These are phyloP conservation scores for Lentinula guzmanii DNA, from an alignment of 768 basidiomycete genomes.

Conservation along the genomic window DNA sequence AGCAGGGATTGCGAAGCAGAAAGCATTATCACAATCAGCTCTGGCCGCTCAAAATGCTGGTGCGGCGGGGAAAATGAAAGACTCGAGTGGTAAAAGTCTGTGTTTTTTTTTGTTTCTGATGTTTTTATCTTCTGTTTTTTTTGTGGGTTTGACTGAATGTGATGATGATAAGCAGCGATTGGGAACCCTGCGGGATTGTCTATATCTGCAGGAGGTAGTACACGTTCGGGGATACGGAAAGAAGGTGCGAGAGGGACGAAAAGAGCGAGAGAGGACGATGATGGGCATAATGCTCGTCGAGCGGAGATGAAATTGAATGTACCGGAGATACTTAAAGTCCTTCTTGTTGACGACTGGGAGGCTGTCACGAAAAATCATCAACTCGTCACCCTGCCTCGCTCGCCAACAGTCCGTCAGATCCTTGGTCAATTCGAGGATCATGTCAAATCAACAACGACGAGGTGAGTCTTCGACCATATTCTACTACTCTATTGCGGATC, in stretches of 20 bases:
- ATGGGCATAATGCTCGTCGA: constrained; percentile 62
- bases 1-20: constrained; percentile 71
- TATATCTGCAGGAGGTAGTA: constrained; percentile 3
- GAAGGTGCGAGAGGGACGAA: constrained; percentile 65
- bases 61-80: constrained; percentile 12
- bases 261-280: constrained; percentile 76
- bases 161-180: neutral
- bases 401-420: constrained; percentile 71
- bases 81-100: neutral
- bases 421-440: constrained; percentile 73
- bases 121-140: too few species aligned
- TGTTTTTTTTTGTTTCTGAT: neutral
- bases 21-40: constrained; percentile 42
- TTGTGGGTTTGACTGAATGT: too few species aligned
- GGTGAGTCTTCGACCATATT: constrained; percentile 26
- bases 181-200: neutral
- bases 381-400: constrained; percentile 81
- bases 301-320: constrained; percentile 89
- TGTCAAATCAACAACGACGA: constrained; percentile 40
- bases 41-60: constrained; percentile 19
- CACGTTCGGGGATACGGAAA: constrained; percentile 34
- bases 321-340: constrained; percentile 84
- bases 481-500: neutral
- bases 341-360: constrained; percentile 98
- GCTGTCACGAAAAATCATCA: constrained; percentile 91